These are phyloP conservation scores for Kazachstania kunashirensis DNA, from an alignment of 805 yeast species.

Conservation along the genomic window DNA sequence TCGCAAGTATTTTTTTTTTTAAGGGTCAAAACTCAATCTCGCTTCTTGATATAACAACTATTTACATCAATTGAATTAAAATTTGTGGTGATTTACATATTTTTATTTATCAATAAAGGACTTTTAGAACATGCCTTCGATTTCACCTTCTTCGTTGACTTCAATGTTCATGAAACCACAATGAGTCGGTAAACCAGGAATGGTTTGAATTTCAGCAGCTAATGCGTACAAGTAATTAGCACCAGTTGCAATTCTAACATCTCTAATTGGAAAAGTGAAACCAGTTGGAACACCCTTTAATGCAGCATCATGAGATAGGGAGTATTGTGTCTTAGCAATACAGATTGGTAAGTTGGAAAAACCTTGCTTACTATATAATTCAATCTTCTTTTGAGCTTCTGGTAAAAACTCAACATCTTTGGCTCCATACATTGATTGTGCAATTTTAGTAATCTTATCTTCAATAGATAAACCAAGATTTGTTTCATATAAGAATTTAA, in stretches of 20 bases:
- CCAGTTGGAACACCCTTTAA: slow-evolving; percentile 94
- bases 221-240: slow-evolving; percentile 94
- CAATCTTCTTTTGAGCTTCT: slow-evolving; percentile 72
- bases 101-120: too few relatives aligned
- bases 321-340: slow-evolving; percentile 95
- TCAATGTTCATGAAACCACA: slow-evolving; percentile 97
- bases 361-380: slow-evolving; percentile 75
- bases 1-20: too few relatives aligned
- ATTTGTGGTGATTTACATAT: too few relatives aligned
- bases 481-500: slow-evolving; percentile 51
- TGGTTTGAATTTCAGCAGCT: slow-evolving; percentile 95
- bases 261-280: slow-evolving; percentile 88
- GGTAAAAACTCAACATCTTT: slow-evolving; percentile 71
- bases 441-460: slow-evolving; percentile 69
- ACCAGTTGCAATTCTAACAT: slow-evolving; percentile 88
- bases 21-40: too few relatives aligned
- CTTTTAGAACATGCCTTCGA: slow-evolving; percentile 78
- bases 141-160: slow-evolving; percentile 80
- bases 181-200: slow-evolving; percentile 93
- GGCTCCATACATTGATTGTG: slow-evolving; percentile 89
- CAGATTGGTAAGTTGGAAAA: slow-evolving; percentile 88
- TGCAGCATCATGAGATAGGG: slow-evolving; percentile 85
- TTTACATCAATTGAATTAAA: too few relatives aligned
- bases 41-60: too few relatives aligned
- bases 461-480: slow-evolving; percentile 52